These are phyloP conservation scores for Punctularia strigosozonata DNA, from an alignment of 768 basidiomycete species.

Conservation along the genomic window DNA sequence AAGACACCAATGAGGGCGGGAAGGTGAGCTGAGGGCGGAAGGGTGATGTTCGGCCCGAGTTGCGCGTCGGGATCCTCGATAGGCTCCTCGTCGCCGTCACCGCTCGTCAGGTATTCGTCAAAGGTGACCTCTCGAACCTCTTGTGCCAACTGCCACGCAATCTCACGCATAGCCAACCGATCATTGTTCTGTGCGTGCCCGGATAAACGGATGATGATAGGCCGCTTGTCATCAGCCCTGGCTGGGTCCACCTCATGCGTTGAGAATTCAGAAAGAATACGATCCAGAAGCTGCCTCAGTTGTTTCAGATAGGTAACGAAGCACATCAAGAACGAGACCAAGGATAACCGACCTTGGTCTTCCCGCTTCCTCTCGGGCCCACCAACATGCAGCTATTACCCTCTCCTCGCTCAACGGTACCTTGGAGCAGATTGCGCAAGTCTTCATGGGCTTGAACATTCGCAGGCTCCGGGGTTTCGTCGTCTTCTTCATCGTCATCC, in stretches of 20 bases:
- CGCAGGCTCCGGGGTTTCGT: constrained; percentile 26
- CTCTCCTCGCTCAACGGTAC: constrained; percentile 71
- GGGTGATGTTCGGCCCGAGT: constrained; percentile 17
- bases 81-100: constrained; percentile 34
- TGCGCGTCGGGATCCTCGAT: constrained; percentile 27
- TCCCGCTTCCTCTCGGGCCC: constrained; percentile 80
- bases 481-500: constrained; percentile 22
- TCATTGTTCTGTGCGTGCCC: constrained; percentile 83
- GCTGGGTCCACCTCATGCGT: too few species aligned
- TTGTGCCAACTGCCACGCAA: constrained; percentile 70
- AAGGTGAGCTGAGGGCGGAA: constrained; percentile 60
- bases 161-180: constrained; percentile 82
- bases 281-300: too few species aligned
- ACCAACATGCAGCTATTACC: constrained; percentile 88
- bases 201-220: constrained; percentile 72
- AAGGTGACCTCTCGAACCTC: constrained; percentile 60
- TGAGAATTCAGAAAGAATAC: too few species aligned
- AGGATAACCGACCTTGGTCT: constrained; percentile 51
- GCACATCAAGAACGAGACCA: constrained; percentile 3
- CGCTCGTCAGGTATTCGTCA: constrained; percentile 34
- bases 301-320: too few species aligned
- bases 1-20: constrained; percentile 66
- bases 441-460: constrained; percentile 45
- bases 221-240: constrained; percentile 29
- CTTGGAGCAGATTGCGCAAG: constrained; percentile 51